Evolutionary conservation across 768 basidiomycete genomes (phyloP).

Genomic region (Daedaleopsis nitida): DNA sequence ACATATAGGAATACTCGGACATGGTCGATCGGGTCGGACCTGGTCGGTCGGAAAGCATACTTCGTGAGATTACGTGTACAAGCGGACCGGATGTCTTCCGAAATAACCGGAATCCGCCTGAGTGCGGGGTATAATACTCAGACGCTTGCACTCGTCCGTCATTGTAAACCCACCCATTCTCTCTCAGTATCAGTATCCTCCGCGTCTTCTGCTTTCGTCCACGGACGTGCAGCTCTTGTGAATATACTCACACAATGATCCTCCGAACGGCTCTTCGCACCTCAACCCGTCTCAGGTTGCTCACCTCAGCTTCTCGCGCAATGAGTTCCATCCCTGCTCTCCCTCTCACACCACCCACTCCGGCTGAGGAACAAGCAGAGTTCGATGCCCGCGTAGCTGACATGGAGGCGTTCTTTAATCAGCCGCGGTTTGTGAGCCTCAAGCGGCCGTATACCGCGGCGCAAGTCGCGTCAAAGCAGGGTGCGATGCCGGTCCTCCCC

Average conservation of each 20-base stretch:
- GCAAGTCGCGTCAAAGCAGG: conserved; percentile 87
- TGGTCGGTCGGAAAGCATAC: neutral
- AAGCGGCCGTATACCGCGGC: conserved; percentile 81
- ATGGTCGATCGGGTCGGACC: neutral
- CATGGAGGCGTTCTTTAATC: conserved; percentile 72
- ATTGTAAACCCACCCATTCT: neutral
- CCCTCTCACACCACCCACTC: conserved; percentile 59
- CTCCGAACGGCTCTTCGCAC: conserved; percentile 10
- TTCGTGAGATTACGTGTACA: no score
- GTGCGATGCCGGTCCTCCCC: conserved; percentile 77
- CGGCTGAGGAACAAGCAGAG: conserved; percentile 55
- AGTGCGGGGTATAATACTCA: neutral
- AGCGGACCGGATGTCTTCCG: conserved; percentile 12
- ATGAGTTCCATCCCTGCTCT: conserved; percentile 37
- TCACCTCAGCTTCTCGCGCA: conserved; percentile 13
- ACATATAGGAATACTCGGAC: no score
- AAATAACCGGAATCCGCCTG: conserved; percentile 10
- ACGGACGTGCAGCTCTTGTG: neutral
- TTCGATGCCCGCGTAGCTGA: conserved; percentile 65
- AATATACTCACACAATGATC: conserved; percentile 3
- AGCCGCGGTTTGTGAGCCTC: conserved; percentile 70
- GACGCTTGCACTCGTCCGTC: no score
- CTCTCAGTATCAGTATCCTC: neutral
- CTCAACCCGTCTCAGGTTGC: conserved; percentile 3
- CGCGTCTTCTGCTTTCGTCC: neutral